A percentile compares a stretch with the other conserved stretches of the same genome.
Conservation (phyloP, 176 grass and related monocot species). For the Avena sativa region DNA sequence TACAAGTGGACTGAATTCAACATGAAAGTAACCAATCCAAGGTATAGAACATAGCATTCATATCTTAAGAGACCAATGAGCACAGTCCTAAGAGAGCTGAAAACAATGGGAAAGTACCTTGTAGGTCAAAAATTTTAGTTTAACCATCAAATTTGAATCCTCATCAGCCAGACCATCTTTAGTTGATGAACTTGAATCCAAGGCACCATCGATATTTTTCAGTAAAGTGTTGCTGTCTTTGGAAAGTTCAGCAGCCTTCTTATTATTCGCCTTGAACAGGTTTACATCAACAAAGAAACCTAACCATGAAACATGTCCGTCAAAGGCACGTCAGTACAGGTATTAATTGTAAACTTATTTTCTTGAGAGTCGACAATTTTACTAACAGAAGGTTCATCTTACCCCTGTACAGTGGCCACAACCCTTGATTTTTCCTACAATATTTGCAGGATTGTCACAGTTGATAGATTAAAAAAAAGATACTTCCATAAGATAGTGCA, state of each 20-base stretch:
- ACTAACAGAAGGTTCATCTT: slow-evolving; percentile 35
- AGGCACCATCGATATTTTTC: slow-evolving; percentile 67
- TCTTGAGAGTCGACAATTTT: slow-evolving; percentile 5
- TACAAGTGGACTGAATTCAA: slow-evolving; percentile 7
- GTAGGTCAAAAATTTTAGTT: slow-evolving; percentile 97
- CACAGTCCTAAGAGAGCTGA: slow-evolving; percentile 19
- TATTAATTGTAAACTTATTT: slow-evolving; percentile 30
- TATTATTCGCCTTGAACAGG: slow-evolving; percentile 83
- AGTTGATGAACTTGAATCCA: slow-evolving; percentile 56
- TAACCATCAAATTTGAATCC: slow-evolving; percentile 97
- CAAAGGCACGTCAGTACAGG: slow-evolving; percentile 6
- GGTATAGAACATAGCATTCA: slow-evolving; percentile 21
- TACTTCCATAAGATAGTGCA: slow-evolving; percentile 25
- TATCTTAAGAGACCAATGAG: slow-evolving; percentile 5
- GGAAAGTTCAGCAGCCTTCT: slow-evolving; percentile 67
- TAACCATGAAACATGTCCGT: slow-evolving; percentile 54
- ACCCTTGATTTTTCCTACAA: slow-evolving; percentile 78
- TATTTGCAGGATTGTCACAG: slow-evolving; percentile 37
- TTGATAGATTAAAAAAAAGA: slow-evolving; percentile 19
- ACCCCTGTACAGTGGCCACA: slow-evolving; percentile 99
- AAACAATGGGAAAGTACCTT: slow-evolving; percentile 63
- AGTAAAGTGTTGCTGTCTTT: slow-evolving; percentile 71
- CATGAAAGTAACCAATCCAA: slow-evolving; percentile 13
- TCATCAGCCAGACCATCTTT: slow-evolving; percentile 75
- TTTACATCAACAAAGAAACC: slow-evolving; percentile 98